Conservation (phyloP, 116 monocot genomes). For the Papilionanthe hybrid region DNA sequence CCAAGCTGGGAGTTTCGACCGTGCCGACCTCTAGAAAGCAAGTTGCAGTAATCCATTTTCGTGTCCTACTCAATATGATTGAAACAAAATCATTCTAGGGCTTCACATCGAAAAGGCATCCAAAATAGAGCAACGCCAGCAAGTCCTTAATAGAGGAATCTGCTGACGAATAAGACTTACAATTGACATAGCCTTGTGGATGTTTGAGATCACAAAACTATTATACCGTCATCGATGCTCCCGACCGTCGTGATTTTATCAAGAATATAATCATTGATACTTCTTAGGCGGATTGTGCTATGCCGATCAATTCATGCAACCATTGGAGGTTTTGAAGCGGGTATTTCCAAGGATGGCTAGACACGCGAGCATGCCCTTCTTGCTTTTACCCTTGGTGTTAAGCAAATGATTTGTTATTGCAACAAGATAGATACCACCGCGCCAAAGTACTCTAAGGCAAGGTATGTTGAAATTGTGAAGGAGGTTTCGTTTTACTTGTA, state of each 20-base stretch:
- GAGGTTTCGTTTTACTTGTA: conserved; percentile 38
- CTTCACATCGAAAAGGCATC: conserved; percentile 72
- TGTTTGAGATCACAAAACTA: conserved; percentile 40
- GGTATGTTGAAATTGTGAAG: conserved; percentile 36
- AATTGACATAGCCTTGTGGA: conserved; percentile 36
- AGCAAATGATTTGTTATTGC: conserved; percentile 33
- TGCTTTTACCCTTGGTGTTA: conserved; percentile 40
- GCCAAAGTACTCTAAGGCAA: conserved; percentile 37
- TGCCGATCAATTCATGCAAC: conserved; percentile 22
- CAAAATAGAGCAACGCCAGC: conserved; percentile 68
- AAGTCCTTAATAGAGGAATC: conserved; percentile 48
- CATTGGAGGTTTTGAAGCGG: conserved; percentile 35
- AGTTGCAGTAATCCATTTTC: too few relatives aligned
- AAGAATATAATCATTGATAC: conserved; percentile 33
- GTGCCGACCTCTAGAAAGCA: too few relatives aligned
- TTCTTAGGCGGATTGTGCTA: conserved; percentile 22
- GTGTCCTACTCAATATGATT: conserved; percentile 67
- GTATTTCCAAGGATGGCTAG: conserved; percentile 43
- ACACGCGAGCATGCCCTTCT: conserved; percentile 40
- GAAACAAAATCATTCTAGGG: conserved; percentile 66
- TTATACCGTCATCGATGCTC: conserved; percentile 32
- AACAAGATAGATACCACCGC: conserved; percentile 49
- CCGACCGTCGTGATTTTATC: conserved; percentile 33
- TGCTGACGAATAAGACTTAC: neutral
- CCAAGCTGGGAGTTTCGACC: too few relatives aligned